Base-by-base conservation (phyloP, 2,329 filamentous ascomycete genomes). In the Phialocephala subalpina region DNA sequence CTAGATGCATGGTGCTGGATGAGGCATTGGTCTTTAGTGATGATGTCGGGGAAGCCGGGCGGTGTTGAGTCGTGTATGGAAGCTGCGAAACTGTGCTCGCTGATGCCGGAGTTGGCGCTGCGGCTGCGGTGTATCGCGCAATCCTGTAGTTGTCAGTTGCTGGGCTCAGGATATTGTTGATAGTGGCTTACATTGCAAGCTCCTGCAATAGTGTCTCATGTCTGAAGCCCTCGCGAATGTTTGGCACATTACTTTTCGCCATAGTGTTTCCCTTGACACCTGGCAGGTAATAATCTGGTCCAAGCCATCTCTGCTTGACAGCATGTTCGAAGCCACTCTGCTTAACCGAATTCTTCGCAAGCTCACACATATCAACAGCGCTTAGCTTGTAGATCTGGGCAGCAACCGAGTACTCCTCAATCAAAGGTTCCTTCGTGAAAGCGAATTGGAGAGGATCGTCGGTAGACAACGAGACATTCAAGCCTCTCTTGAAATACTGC, bases 301-400 rank as follows among this genome's bases (percentile, higher is more conserved):
- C 96, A 4, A 99, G 82, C 95, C 95, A 99, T 78, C 94, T 89
- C 75, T 94, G 89, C 80, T 99, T 99, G 74, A 98, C 84, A 14
- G 89, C 86, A 73, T 92, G 84, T 77, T 99, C 96, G 75, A 97
- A 99, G 7, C 96, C 96, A 77, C 93, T 97, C 78, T 99, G 96
- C 73, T 91, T 89, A 47, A 99, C 96, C 11, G 93, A 97, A 77
- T 98, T 95, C 80, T 97, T 97, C 27, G 96, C 96, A 64, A 99
- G 80, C 80, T 99, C 96, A 77, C 96, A 98, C 96, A 99, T 99
- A 75, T 99, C 96, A 3, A 98, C 94, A 0, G 95, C 92, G 75
- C 90, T 97, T 45, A 99, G 87, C 81, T 98, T 98, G 82, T 98
- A 99, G 66, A 99, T 99, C 80, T 99, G 96, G 4, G 96, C 96